Percentiles rank a stretch among this genome's conserved stretches.
phyloP scores from a whole-genome alignment of 2,329 filamentous ascomycete species.

The Talaromyces amestolkiae region DNA sequence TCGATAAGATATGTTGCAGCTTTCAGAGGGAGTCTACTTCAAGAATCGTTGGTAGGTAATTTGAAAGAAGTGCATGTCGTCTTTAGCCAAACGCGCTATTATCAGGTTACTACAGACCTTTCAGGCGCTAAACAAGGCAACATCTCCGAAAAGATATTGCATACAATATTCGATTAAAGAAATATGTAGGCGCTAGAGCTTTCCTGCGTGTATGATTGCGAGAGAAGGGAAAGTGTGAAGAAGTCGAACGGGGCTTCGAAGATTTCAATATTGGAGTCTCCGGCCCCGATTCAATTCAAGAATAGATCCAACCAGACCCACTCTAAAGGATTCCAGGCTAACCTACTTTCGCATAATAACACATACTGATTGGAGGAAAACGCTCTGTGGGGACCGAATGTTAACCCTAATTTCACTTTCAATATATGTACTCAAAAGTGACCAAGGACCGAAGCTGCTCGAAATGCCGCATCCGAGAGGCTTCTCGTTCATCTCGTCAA shows the following conservation, averaged over 20 bases:
- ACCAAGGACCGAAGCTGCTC: background rate
- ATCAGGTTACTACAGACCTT: too few species aligned
- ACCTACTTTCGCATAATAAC: slow-evolving; percentile 1
- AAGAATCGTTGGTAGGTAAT: background rate
- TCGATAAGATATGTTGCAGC: background rate
- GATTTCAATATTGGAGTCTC: background rate
- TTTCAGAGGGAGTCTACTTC: too few species aligned
- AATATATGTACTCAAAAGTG: background rate
- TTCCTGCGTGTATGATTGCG: background rate
- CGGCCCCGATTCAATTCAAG: background rate
- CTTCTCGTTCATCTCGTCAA: background rate
- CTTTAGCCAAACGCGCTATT: background rate
- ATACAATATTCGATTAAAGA: background rate
- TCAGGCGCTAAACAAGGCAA: background rate
- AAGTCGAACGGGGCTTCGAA: background rate
- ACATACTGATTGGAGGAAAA: background rate
- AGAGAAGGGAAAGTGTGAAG: background rate
- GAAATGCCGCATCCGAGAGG: background rate
- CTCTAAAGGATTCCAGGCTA: background rate
- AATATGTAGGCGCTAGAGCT: background rate
- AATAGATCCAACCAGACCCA: background rate
- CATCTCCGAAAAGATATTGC: too few species aligned
- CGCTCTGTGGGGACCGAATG: background rate
- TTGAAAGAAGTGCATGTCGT: background rate
- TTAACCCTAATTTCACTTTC: background rate